Evolutionary conservation across 176 grass and related monocot species (phyloP).

Genomic region (Musa acuminata): DNA sequence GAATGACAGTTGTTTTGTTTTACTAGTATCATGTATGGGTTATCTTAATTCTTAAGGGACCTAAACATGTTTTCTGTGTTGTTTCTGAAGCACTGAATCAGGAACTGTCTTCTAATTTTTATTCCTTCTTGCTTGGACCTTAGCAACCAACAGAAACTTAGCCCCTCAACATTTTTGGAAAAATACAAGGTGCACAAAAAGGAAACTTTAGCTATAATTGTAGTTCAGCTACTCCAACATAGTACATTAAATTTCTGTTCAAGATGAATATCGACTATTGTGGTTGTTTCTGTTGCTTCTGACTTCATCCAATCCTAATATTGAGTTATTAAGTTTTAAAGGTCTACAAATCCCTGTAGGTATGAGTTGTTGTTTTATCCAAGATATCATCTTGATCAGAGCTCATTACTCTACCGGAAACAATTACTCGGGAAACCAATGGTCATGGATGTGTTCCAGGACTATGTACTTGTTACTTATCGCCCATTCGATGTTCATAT

Average conservation of each 20-base stretch:
- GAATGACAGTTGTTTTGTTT: no score
- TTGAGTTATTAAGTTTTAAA: background rate
- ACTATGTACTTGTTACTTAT: constrained; percentile 92
- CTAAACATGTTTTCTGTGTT: no score
- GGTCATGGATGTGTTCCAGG: constrained; percentile 93
- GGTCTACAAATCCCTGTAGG: constrained; percentile 33
- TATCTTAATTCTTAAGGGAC: no score
- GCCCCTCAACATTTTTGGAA: background rate
- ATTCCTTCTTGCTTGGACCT: no score
- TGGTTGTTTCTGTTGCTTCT: background rate
- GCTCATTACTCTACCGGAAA: constrained; percentile 86
- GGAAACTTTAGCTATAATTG: background rate
- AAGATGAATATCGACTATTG: background rate
- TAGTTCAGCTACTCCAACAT: background rate
- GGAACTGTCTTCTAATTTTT: no score
- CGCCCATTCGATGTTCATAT: constrained; percentile 99
- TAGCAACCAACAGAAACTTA: no score
- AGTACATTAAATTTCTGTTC: background rate
- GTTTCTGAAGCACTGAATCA: no score
- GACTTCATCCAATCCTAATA: background rate
- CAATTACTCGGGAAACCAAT: constrained; percentile 71
- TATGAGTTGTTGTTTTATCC: constrained; percentile 96
- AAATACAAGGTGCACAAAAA: background rate
- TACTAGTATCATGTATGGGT: no score
- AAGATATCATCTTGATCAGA: constrained; percentile 98